A percentile compares a stretch with the other conserved stretches of the same genome.
Evolutionary conservation across 2,329 filamentous ascomycete species (phyloP).

Genomic region (Colletotrichum sidae): DNA sequence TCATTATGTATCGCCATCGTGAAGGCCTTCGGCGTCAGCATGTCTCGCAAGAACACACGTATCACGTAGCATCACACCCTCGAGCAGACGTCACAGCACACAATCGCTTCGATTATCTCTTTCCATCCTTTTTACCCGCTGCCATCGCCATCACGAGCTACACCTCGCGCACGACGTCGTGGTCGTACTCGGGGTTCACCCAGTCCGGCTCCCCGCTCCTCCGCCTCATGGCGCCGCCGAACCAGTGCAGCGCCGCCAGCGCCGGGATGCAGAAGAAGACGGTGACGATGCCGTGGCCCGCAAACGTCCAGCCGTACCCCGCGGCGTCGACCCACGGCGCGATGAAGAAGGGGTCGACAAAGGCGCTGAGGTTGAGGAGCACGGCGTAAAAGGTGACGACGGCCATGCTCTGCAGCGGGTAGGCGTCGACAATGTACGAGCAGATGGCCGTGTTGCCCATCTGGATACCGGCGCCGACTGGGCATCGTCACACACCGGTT

Average conservation of each 20-base stretch:
- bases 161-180: constrained; percentile 22
- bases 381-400: constrained; percentile 66
- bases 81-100: neutral
- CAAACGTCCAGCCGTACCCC: constrained; percentile 64
- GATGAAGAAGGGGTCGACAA: constrained; percentile 61
- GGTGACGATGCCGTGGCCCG: constrained; percentile 59
- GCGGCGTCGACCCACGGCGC: constrained; percentile 56
- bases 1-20: too few relatives aligned
- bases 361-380: constrained; percentile 62
- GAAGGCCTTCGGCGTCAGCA: too few relatives aligned
- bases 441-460: constrained; percentile 66
- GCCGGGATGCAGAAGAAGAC: constrained; percentile 51
- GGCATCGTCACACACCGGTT: neutral
- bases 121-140: too few relatives aligned
- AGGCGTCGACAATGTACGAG: constrained; percentile 66
- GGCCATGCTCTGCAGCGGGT: constrained; percentile 65
- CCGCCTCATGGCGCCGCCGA: constrained; percentile 50
- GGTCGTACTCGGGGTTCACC: constrained; percentile 58
- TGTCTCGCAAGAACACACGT: too few relatives aligned
- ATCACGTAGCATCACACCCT: neutral
- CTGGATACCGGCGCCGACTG: constrained; percentile 66
- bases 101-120: neutral
- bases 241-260: constrained; percentile 53
- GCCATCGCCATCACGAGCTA: neutral
- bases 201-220: constrained; percentile 53